These are phyloP conservation scores for Raphanus raphanistrum DNA, from an alignment of 345 rosid genomes.

Conservation along the genomic window DNA sequence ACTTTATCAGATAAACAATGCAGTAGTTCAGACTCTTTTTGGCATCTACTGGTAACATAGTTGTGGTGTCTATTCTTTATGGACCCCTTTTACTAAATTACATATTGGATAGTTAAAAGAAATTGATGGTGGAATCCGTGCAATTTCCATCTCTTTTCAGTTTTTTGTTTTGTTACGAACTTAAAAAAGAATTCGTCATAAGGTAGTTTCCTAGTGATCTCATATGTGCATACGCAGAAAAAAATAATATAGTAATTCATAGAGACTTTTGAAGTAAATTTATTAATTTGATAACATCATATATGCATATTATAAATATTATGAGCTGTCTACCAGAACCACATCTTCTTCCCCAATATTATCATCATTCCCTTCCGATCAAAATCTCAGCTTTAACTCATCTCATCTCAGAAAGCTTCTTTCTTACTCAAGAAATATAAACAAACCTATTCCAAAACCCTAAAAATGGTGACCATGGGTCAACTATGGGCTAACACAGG, in stretches of 20 bases:
- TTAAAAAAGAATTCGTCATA: background rate
- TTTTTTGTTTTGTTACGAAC: slow-evolving; percentile 9
- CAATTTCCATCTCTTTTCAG: slow-evolving; percentile 16
- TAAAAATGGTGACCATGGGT: slow-evolving; percentile 22
- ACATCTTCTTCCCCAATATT: slow-evolving; percentile 5
- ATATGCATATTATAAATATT: background rate
- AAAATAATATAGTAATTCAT: background rate
- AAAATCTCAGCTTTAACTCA: background rate
- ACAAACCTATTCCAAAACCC: slow-evolving; percentile 7
- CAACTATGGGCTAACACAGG: slow-evolving; percentile 36
- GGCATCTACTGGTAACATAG: background rate
- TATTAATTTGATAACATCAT: background rate
- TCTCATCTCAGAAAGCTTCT: background rate
- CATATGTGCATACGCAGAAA: background rate
- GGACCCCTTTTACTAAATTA: background rate
- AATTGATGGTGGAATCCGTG: background rate
- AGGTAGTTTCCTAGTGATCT: slow-evolving; percentile 18
- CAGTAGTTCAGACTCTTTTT: background rate
- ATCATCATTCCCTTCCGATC: background rate
- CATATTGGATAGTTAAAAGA: background rate
- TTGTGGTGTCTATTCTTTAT: background rate
- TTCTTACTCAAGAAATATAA: background rate
- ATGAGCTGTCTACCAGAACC: background rate
- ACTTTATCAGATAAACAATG: background rate
- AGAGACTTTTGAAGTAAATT: background rate